Conservation (phyloP, 2,329 filamentous ascomycete species). For the Dothiorella sarmentorum region DNA sequence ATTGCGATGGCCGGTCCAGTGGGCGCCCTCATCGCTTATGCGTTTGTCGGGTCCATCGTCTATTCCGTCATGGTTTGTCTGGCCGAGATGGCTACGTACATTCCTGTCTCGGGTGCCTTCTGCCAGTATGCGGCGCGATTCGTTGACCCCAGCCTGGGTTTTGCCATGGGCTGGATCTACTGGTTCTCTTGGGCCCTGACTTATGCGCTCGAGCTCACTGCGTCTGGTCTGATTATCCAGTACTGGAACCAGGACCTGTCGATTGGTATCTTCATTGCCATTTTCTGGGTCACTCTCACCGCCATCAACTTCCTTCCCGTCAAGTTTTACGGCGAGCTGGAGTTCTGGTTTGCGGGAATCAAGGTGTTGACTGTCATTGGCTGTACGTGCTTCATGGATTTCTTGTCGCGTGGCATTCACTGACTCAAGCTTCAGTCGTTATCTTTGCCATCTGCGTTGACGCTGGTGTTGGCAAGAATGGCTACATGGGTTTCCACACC, state of each 20-base stretch:
- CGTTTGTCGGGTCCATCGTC: constrained; percentile 63
- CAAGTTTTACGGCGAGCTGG: constrained; percentile 69
- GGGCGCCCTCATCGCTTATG: constrained; percentile 46
- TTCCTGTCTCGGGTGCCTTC: constrained; percentile 74
- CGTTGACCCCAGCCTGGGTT: constrained; percentile 68
- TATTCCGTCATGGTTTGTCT: constrained; percentile 68
- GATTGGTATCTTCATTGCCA: constrained; percentile 68
- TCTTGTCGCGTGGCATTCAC: not conserved
- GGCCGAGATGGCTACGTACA: constrained; percentile 70
- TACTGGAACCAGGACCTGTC: constrained; percentile 64
- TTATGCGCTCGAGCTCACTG: constrained; percentile 69
- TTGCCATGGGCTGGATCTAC: constrained; percentile 79
- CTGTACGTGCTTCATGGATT: constrained; percentile 30
- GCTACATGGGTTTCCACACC: constrained; percentile 71
- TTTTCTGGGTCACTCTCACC: constrained; percentile 70
- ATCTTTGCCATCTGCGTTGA: constrained; percentile 74
- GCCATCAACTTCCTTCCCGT: constrained; percentile 68
- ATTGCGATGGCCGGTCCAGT: constrained; percentile 48
- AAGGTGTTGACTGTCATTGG: constrained; percentile 73
- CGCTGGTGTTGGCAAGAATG: constrained; percentile 64
- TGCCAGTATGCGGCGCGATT: constrained; percentile 74
- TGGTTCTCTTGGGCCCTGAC: constrained; percentile 77
- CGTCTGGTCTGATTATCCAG: constrained; percentile 70
- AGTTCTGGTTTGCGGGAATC: constrained; percentile 74
- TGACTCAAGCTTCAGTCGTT: constrained; percentile 47